A percentile compares a stretch with the other conserved stretches of the same genome.
Conservation (phyloP, 2,329 filamentous ascomycete genomes). For the Ophiostoma ulmi region DNA sequence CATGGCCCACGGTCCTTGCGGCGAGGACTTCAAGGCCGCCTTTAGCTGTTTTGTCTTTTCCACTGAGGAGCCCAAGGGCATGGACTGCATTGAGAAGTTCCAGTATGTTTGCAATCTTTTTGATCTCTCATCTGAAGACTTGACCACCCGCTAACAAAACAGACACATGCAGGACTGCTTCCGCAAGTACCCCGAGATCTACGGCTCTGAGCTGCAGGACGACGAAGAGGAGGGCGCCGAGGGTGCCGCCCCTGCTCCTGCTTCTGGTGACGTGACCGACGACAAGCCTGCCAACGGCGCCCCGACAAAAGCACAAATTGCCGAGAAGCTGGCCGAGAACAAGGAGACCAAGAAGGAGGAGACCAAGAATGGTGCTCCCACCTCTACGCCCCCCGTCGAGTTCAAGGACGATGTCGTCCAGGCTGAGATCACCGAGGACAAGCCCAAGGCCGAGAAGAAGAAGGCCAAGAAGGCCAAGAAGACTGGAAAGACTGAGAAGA, state of each 20-base stretch:
- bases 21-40: constrained; percentile 87
- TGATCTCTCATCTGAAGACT: not conserved
- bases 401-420: not conserved
- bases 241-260: not conserved
- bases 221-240: constrained; percentile 16
- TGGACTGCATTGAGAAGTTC: constrained; percentile 97
- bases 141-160: constrained; percentile 26
- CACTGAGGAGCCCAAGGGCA: constrained; percentile 89
- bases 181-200: constrained; percentile 84
- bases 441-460: constrained; percentile 9
- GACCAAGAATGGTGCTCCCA: not conserved
- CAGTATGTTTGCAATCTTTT: constrained; percentile 56
- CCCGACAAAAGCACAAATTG: constrained; percentile 11
- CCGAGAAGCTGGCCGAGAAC: constrained; percentile 7
- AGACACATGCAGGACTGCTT: constrained; percentile 98
- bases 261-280: constrained; percentile 2
- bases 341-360: constrained; percentile 4
- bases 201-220: constrained; percentile 48
- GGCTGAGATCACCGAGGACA: not conserved
- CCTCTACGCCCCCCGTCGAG: not conserved
- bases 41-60: constrained; percentile 99
- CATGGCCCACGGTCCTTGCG: constrained; percentile 94
- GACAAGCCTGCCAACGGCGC: constrained; percentile 6
- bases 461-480: constrained; percentile 9
- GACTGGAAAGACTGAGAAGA: not conserved